Evolutionary conservation across 2,329 filamentous ascomycete genomes (phyloP).

Genomic region (Chaetomium strumarium): DNA sequence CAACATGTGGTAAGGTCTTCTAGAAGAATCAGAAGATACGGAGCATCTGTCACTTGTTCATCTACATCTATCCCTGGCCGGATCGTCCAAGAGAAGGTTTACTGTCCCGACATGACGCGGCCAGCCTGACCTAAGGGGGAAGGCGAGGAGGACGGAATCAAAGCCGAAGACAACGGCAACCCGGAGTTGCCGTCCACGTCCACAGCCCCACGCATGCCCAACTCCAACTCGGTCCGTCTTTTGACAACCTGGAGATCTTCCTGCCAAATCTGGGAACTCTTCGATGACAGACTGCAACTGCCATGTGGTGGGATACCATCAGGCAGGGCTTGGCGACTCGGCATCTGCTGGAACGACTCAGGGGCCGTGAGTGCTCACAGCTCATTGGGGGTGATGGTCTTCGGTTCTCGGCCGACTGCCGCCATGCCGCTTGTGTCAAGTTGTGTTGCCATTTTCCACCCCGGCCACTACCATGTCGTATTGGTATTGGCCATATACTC

Average conservation of each 20-base stretch:
- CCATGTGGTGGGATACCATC: slow-evolving; percentile 1
- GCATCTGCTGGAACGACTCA: not conserved
- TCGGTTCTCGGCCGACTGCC: not conserved
- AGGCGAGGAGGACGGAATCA: too few relatives aligned
- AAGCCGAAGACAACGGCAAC: too few relatives aligned
- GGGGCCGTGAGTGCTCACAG: too few relatives aligned
- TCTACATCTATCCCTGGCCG: too few relatives aligned
- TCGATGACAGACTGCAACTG: not conserved
- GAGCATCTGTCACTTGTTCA: too few relatives aligned
- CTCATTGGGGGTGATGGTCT: not conserved
- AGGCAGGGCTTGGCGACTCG: not conserved
- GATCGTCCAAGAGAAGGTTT: too few relatives aligned
- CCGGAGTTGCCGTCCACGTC: too few relatives aligned
- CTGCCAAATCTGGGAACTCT: not conserved
- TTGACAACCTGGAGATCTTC: slow-evolving; percentile 2
- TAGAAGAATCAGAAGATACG: too few relatives aligned
- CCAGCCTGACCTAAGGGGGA: too few relatives aligned
- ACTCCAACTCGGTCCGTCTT: not conserved
- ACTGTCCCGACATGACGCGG: too few relatives aligned
- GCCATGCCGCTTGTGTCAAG: not conserved
- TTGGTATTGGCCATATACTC: slow-evolving; percentile 15
- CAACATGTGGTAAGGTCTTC: too few relatives aligned
- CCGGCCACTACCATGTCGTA: not conserved
- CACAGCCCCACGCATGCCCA: not conserved
- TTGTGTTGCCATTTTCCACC: not conserved